Evolutionary conservation across 257 asterid genomes (phyloP).

Genomic region (Sherardia arvensis): DNA sequence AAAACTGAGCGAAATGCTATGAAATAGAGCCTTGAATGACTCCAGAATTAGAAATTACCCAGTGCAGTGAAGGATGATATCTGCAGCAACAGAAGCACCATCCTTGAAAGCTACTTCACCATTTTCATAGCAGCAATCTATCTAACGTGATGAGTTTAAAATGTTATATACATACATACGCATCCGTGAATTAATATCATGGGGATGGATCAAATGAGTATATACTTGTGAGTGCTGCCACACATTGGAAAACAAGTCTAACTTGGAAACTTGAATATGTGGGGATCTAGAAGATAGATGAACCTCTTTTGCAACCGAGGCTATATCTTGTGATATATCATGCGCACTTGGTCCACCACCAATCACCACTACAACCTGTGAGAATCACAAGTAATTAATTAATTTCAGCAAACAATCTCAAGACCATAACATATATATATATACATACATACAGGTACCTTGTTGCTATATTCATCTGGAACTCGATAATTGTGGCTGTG

Average conservation of each 20-base stretch:
- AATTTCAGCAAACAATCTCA: not conserved
- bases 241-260: slow-evolving; percentile 16
- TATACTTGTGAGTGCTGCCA: slow-evolving; percentile 23
- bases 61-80: slow-evolving; percentile 48
- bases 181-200: not conserved
- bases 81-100: slow-evolving; percentile 45
- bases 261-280: slow-evolving; percentile 13
- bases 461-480: slow-evolving; percentile 36
- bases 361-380: slow-evolving; percentile 56
- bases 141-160: slow-evolving; percentile 25
- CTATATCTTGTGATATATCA: slow-evolving; percentile 44
- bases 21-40: not conserved
- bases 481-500: slow-evolving; percentile 60
- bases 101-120: slow-evolving; percentile 50
- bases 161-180: not conserved
- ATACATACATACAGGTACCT: slow-evolving; percentile 17
- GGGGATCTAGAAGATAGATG: slow-evolving; percentile 50
- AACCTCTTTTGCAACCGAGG: slow-evolving; percentile 42
- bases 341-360: slow-evolving; percentile 49
- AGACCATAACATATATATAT: not conserved
- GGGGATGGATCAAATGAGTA: not conserved
- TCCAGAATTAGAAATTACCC: slow-evolving; percentile 28
- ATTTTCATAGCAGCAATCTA: slow-evolving; percentile 24
- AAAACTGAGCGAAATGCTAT: not conserved
- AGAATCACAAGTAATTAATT: no score